Conservation (phyloP, 1,139 yeast species). For the Nakaseomyces nivariensis region DNA sequence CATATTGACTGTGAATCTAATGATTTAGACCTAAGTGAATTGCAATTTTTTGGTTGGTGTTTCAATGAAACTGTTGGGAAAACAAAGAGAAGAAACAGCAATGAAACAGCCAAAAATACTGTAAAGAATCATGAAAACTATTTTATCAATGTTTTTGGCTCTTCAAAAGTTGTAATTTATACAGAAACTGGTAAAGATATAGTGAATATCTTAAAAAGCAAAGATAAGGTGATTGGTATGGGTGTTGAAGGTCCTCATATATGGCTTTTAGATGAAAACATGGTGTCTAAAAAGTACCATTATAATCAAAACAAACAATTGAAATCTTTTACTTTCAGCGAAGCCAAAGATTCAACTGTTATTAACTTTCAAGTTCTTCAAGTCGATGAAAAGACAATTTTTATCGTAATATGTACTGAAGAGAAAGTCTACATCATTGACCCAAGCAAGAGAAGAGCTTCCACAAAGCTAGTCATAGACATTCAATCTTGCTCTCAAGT, state of each 20-base stretch:
- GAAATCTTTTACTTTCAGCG: slow-evolving; percentile 27
- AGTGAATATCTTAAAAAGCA: slow-evolving; percentile 27
- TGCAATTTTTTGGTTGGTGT: slow-evolving; percentile 25
- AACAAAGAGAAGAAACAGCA: slow-evolving; percentile 17
- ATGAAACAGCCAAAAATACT: slow-evolving; percentile 3
- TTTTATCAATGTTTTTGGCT: slow-evolving; percentile 24
- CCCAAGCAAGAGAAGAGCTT: slow-evolving; percentile 28
- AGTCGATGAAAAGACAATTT: slow-evolving; percentile 9
- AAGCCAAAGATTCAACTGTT: slow-evolving; percentile 25
- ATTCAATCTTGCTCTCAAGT: slow-evolving; percentile 1
- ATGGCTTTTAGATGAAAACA: slow-evolving; percentile 27
- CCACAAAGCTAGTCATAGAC: slow-evolving; percentile 18
- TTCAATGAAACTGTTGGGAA: slow-evolving; percentile 8
- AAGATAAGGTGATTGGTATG: slow-evolving; percentile 21
- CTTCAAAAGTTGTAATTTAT: slow-evolving; percentile 26
- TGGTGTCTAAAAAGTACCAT: slow-evolving; percentile 25
- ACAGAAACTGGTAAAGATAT: slow-evolving; percentile 28
- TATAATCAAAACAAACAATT: slow-evolving; percentile 23
- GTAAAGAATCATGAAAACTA: slow-evolving; percentile 12
- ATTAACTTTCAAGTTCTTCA: slow-evolving; percentile 20
- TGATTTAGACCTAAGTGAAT: slow-evolving; percentile 22
- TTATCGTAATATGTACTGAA: slow-evolving; percentile 17
- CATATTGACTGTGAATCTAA: slow-evolving; percentile 26
- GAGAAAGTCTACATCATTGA: slow-evolving; percentile 24
- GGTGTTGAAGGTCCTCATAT: slow-evolving; percentile 19